Evolutionary conservation across 2,329 filamentous ascomycete species (phyloP), one percentile per base, ranked within the genome.

Genomic region (Penicillium brasilianum): DNA sequence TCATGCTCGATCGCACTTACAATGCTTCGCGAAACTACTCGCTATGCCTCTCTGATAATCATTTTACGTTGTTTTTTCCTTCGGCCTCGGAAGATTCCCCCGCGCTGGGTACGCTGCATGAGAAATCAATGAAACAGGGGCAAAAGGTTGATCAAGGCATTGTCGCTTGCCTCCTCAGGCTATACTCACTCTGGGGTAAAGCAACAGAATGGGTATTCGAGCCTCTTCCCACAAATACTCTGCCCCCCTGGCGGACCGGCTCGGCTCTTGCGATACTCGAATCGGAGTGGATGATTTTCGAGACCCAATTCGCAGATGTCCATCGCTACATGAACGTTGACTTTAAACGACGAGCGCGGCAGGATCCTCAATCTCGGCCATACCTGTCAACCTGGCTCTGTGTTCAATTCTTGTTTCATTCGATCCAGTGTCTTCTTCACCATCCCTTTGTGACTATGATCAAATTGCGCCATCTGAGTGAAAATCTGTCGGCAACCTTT

Each of bases 271-370:
- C 69, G 7, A 59, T 63, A 8, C 59, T 71, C 1, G 69, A 71
- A 28, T 71, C 69, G 2, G 69, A 71, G 43, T 71, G 69, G 69
- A 58, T 71, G 61, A 61, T 71, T 16, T 71, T 71, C 22, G 67
- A 71, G 37, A 71, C 66, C 2, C 67, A 68, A 37, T 71, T 71
- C n/a, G 67, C 67, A 32, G 67, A 72, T 39, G 56, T 61, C 1
- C 70, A 72, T 51, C 70, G 70, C 16, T 72, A 72, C 37, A 66
- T 68, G 22, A 69, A 66, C 11, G 71, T 72, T 6, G 70, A 71
- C 43, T 71, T 70, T 39, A 62, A 63, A 46, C 53, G 66, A 25
- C 69, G 70, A 9, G 66, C 70, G 9, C 63, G 67, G 4, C 60
- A 71, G 44, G 66, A 71, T 4, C 68, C 69, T 6, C 48, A 65